Evolutionary conservation across 495 filamentous ascomycete species (phyloP).

Genomic region (Penicillium robsamsonii): DNA sequence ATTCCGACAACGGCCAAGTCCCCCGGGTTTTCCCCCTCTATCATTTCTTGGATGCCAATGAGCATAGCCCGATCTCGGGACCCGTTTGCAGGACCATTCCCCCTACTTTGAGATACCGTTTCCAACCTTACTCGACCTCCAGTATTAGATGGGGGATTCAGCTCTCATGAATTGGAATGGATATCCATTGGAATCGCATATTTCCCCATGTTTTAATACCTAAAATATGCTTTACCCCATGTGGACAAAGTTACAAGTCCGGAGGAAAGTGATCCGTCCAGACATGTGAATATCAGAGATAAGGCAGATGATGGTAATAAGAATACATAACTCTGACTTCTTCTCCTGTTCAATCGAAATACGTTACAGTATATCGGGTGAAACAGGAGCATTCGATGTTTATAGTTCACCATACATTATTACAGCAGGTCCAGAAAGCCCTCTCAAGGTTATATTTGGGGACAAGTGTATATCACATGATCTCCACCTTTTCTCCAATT

Average conservation of each 20-base stretch:
- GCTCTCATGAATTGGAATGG: background rate
- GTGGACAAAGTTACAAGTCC: background rate
- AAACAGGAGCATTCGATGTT: too few species aligned
- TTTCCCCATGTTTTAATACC: background rate
- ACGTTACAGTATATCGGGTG: background rate
- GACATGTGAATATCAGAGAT: constrained; percentile 31
- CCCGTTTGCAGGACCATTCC: constrained; percentile 20
- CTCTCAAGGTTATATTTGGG: too few species aligned
- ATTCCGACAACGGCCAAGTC: constrained; percentile 43
- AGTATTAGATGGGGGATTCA: background rate
- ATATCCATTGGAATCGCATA: background rate
- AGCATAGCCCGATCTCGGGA: constrained; percentile 34
- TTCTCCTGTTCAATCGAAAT: background rate
- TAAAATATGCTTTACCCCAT: background rate
- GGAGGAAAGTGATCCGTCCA: constrained; percentile 10
- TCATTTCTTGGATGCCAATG: constrained; percentile 3
- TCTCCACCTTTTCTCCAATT: too few species aligned
- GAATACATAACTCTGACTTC: constrained; percentile 31
- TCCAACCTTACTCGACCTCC: too few species aligned
- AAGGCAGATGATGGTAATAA: constrained; percentile 31
- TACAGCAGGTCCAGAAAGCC: too few species aligned
- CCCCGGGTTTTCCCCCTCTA: constrained; percentile 19
- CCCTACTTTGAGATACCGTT: constrained; percentile 16
- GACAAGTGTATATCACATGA: too few species aligned
- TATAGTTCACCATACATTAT: too few species aligned